Evolutionary conservation across 192 early-diverging fungal genomes (phyloP), one percentile per base, ranked within the genome.

Genomic region (Dissophora ornata): DNA sequence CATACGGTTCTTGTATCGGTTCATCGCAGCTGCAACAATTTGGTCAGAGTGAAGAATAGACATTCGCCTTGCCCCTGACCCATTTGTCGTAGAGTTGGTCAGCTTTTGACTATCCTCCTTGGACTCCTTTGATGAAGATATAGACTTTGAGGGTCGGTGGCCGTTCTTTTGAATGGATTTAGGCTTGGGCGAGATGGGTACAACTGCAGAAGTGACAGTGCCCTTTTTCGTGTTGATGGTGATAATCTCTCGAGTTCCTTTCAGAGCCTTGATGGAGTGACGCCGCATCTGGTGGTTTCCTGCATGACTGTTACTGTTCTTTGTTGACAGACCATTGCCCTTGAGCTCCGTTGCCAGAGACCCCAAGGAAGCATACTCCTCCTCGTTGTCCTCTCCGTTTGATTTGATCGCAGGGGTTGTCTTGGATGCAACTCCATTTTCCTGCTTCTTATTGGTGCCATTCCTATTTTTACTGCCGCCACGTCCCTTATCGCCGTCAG

Each of bases 1-100:
- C 79, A 75, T 83, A 83, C 82, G 80, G 41, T 80, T 80, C 40
- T 80, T 80, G 62, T 83, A 83, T 25, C 80, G 73, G 34, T 44
- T 47, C 19, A 73, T 73, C 5, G 74, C 54, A 33, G 82, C 69
- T 25, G 62, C 66, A 13, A 83, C 67, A 44, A 83, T 75, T 73
- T 71, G 60, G 15, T 83, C 82, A 58, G 82, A 81, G 32, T 83
- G 82, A 6, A 79, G 58, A 59, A 83, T 79, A 4, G 80, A 78
- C 47, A 67, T 69, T 21, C 64, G 65, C 18, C 73, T 28, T 33
- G 48, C 2, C 9, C 21, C 45, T 50, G 2, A n/a, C 36, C 69
- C 61, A 25, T 57, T 28, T n/a, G n/a, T n/a, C 11, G 40, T 33
- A 16, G 36, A 25, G 12, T 53, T 10, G 15, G 53, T 24, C 7